A percentile compares a stretch with the other conserved stretches of the same genome.
Evolutionary conservation across 495 filamentous ascomycete genomes (phyloP).

Genomic region (Tuber magnatum): DNA sequence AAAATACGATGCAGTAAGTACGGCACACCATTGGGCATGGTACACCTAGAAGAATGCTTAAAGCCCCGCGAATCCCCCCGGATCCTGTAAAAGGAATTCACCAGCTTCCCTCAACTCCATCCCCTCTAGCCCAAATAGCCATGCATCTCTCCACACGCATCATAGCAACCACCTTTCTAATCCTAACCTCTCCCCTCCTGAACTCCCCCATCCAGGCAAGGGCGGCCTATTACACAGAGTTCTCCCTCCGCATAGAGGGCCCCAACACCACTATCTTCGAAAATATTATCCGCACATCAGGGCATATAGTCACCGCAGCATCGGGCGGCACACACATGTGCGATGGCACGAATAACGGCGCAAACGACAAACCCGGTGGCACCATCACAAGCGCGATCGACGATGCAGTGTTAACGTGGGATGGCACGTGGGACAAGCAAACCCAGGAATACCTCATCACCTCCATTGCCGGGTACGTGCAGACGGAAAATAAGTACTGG

Average conservation of each 20-base stretch:
- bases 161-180: not conserved
- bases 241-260: slow-evolving; percentile 21
- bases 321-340: slow-evolving; percentile 10
- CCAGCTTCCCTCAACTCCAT: not conserved
- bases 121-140: not conserved
- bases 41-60: not conserved
- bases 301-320: slow-evolving; percentile 6
- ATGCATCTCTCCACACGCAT: not conserved
- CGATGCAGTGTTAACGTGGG: slow-evolving; percentile 11
- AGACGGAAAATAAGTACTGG: slow-evolving; percentile 5
- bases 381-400: slow-evolving; percentile 17
- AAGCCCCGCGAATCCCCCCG: not conserved
- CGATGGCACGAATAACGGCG: slow-evolving; percentile 11
- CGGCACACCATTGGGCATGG: accelerated
- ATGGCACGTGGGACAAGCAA: slow-evolving; percentile 1
- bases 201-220: not conserved
- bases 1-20: not conserved
- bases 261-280: slow-evolving; percentile 13
- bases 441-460: slow-evolving; percentile 14
- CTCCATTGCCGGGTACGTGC: not conserved
- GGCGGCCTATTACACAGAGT: not conserved
- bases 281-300: not conserved
- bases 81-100: not conserved
- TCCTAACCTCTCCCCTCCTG: not conserved
- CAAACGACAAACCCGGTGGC: not conserved